Conservation (phyloP, 2,329 filamentous ascomycete genomes). For the Fusarium globosum region DNA sequence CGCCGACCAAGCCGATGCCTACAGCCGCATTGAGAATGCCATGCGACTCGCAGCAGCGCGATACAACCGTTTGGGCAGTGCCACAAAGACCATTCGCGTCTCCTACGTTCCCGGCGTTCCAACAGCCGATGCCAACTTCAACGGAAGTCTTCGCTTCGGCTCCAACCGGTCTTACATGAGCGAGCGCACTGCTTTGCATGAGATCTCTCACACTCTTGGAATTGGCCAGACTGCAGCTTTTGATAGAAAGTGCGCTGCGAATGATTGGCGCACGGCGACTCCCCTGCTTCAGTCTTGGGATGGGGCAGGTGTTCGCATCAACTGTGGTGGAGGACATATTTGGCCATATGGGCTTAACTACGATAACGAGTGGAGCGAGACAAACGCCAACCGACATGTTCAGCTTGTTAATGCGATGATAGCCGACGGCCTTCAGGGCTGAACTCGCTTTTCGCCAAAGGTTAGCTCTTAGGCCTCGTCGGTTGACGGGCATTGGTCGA, state of each 20-base stretch:
- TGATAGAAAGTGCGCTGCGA: constrained; percentile 51
- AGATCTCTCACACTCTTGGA: constrained; percentile 60
- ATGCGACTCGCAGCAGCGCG: constrained; percentile 56
- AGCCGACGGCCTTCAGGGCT: constrained; percentile 48
- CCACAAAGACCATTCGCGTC: constrained; percentile 54
- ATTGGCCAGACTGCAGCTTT: constrained; percentile 58
- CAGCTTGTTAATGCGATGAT: constrained; percentile 59
- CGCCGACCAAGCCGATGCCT: constrained; percentile 56
- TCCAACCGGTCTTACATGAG: constrained; percentile 59
- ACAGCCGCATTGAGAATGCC: constrained; percentile 55
- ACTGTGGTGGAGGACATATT: constrained; percentile 54
- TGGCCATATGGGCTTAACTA: constrained; percentile 58
- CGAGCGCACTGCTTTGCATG: constrained; percentile 61
- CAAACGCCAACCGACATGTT: constrained; percentile 57
- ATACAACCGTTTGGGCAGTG: constrained; percentile 50
- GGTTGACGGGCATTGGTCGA: not conserved
- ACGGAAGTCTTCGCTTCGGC: constrained; percentile 60
- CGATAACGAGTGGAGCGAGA: constrained; percentile 58
- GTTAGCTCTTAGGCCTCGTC: not conserved
- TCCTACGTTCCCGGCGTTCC: constrained; percentile 57
- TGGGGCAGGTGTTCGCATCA: constrained; percentile 51
- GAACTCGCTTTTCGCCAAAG: not conserved
- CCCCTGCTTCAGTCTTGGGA: constrained; percentile 56
- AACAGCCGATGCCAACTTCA: constrained; percentile 59
- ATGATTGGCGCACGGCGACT: constrained; percentile 56